phyloP scores from a whole-genome alignment of 2,329 filamentous ascomycete species.

The Fusarium ambrosium region DNA sequence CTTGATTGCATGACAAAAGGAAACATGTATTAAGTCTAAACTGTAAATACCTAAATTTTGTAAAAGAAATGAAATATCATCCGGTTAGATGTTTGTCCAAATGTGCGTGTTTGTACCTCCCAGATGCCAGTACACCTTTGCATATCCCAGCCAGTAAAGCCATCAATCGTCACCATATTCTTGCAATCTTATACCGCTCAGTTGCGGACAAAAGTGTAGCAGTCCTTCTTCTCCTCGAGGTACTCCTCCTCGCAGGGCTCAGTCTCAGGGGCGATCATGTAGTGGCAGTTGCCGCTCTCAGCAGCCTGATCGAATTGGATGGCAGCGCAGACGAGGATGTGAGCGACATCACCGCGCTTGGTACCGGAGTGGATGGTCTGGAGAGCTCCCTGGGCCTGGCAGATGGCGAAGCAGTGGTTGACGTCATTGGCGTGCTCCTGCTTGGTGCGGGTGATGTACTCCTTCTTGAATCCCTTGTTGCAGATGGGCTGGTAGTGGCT shows the following conservation, averaged over 20 bases:
- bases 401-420: slow-evolving; percentile 44
- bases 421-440: slow-evolving; percentile 36
- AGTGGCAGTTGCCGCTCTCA: slow-evolving; percentile 43
- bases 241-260: slow-evolving; percentile 40
- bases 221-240: slow-evolving; percentile 37
- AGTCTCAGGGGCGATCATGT: slow-evolving; percentile 39
- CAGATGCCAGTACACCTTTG: slow-evolving; percentile 8
- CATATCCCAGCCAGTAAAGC: slow-evolving; percentile 11
- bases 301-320: slow-evolving; percentile 38
- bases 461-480: slow-evolving; percentile 43
- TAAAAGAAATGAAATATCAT: slow-evolving; percentile 22
- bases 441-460: slow-evolving; percentile 28
- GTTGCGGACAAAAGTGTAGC: slow-evolving; percentile 43
- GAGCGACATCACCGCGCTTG: slow-evolving; percentile 27
- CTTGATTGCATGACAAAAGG: slow-evolving; percentile 3
- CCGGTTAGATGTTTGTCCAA: slow-evolving; percentile 8
- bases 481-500: slow-evolving; percentile 46
- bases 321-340: slow-evolving; percentile 40
- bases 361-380: slow-evolving; percentile 32
- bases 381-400: slow-evolving; percentile 38
- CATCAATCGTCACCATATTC: not conserved
- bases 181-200: slow-evolving; percentile 8
- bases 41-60: slow-evolving; percentile 18
- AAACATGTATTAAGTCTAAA: slow-evolving; percentile 17
- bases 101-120: not conserved